Percentiles rank a stretch among this genome's conserved stretches.
phyloP scores from a whole-genome alignment of 805 yeast genomes.

The Myxozyma monticola region DNA sequence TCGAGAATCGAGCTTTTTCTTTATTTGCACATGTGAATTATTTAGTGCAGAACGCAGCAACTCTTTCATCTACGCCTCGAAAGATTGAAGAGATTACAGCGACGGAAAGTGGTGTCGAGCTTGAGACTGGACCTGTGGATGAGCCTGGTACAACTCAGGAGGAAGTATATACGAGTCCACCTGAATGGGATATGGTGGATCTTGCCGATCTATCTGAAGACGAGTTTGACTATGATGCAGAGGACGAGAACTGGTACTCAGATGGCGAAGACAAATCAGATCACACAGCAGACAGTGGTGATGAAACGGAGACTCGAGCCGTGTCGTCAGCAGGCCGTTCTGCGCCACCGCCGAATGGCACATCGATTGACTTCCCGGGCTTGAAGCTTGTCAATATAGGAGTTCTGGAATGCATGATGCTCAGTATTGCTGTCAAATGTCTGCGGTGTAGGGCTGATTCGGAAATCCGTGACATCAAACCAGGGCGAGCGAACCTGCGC shows the following conservation, averaged over 20 bases:
- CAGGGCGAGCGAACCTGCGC: constrained; percentile 38
- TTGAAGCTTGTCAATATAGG: constrained; percentile 39
- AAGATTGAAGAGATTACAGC: no score
- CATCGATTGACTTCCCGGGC: constrained; percentile 39
- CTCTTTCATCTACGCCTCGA: no score
- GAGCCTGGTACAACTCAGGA: no score
- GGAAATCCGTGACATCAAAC: constrained; percentile 39
- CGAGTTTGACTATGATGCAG: constrained; percentile 26
- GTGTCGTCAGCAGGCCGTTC: constrained; percentile 1
- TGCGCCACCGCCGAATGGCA: constrained; percentile 35
- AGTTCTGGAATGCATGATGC: constrained; percentile 38
- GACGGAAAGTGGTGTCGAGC: background rate
- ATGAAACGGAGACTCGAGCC: background rate
- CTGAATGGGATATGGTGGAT: constrained; percentile 31
- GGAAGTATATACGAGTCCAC: constrained; percentile 10
- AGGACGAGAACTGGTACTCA: background rate
- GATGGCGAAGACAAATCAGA: background rate
- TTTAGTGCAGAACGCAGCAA: constrained; percentile 19
- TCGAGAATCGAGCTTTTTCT: constrained; percentile 13
- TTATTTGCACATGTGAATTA: constrained; percentile 30
- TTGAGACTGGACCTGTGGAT: no score
- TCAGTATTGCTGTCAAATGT: constrained; percentile 42
- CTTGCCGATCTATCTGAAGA: constrained; percentile 26
- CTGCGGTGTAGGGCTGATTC: constrained; percentile 41
- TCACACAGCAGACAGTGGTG: background rate